Conservation (phyloP, 805 yeast species). For the Candida fluviatilis region DNA sequence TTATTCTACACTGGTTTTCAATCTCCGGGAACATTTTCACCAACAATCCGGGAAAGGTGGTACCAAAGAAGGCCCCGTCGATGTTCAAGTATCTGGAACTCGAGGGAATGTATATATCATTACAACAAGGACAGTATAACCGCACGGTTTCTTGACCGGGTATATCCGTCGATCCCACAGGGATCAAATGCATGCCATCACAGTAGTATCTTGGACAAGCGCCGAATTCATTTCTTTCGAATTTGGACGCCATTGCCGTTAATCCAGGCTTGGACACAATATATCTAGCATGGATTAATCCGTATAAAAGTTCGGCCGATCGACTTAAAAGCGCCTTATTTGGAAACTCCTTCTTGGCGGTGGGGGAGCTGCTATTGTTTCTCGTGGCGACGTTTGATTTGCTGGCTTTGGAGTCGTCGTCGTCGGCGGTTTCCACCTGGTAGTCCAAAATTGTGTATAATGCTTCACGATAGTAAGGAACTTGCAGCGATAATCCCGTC, state of each 20-base stretch:
- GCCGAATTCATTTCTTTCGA: constrained; percentile 85
- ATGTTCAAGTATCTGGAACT: constrained; percentile 82
- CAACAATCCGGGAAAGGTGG: constrained; percentile 90
- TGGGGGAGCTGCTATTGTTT: background rate
- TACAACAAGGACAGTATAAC: constrained; percentile 91
- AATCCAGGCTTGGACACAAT: constrained; percentile 86
- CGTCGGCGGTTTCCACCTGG: constrained; percentile 51
- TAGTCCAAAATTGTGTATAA: constrained; percentile 85
- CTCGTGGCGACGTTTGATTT: constrained; percentile 4
- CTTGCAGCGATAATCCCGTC: constrained; percentile 80
- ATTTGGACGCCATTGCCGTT: constrained; percentile 89
- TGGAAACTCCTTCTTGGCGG: constrained; percentile 41
- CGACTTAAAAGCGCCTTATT: constrained; percentile 77
- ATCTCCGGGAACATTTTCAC: constrained; percentile 89
- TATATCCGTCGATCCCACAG: constrained; percentile 86
- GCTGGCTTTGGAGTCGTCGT: constrained; percentile 11
- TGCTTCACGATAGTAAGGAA: constrained; percentile 90
- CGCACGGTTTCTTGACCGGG: constrained; percentile 92
- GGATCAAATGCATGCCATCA: constrained; percentile 84
- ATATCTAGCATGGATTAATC: constrained; percentile 89
- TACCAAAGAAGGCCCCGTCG: constrained; percentile 97
- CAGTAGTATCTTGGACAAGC: constrained; percentile 87
- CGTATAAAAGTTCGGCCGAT: constrained; percentile 88
- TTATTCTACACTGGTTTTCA: constrained; percentile 65
- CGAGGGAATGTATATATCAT: constrained; percentile 84